A percentile compares a stretch with the other conserved stretches of the same genome.
These are phyloP conservation scores for Pythium pectinolyticum DNA, from an alignment of 352 stramenopile genomes.

Conservation along the genomic window DNA sequence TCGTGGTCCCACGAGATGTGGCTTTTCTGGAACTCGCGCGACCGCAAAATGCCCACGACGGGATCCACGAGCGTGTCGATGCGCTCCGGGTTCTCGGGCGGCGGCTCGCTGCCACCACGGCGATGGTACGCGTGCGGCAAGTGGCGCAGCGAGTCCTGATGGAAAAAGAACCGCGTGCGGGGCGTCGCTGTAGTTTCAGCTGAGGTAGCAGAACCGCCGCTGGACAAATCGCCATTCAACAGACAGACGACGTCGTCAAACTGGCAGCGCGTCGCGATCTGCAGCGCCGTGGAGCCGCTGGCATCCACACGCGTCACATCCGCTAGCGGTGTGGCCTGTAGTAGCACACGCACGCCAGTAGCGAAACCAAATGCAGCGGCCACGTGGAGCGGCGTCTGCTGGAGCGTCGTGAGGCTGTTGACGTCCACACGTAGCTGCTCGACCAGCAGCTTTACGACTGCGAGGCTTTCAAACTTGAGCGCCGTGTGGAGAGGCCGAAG, in stretches of 20 bases:
- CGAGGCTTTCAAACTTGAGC: slow-evolving; percentile 55
- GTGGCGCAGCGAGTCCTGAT: slow-evolving; percentile 75
- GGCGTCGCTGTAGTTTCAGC: slow-evolving; percentile 1
- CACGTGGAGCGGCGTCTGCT: slow-evolving; percentile 69
- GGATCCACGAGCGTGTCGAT: slow-evolving; percentile 85
- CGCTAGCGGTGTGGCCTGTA: slow-evolving; percentile 30
- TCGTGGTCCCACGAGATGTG: slow-evolving; percentile 69
- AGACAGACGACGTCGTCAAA: slow-evolving; percentile 38
- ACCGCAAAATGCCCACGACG: slow-evolving; percentile 66
- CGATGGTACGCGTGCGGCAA: slow-evolving; percentile 68
- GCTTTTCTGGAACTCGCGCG: slow-evolving; percentile 59
- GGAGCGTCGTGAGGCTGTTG: slow-evolving; percentile 44
- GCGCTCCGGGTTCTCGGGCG: slow-evolving; percentile 88
- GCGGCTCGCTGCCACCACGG: slow-evolving; percentile 67
- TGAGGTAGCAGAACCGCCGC: too few relatives aligned
- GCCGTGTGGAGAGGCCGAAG: slow-evolving; percentile 67
- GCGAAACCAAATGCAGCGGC: slow-evolving; percentile 52
- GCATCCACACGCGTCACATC: slow-evolving; percentile 43
- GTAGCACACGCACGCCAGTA: slow-evolving; percentile 48
- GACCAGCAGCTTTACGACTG: slow-evolving; percentile 35
- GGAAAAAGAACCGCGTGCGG: slow-evolving; percentile 69
- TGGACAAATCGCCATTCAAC: slow-evolving; percentile 21
- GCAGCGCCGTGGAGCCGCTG: slow-evolving; percentile 47
- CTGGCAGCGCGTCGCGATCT: slow-evolving; percentile 44
- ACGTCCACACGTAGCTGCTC: slow-evolving; percentile 45